phyloP scores from a whole-genome alignment of 176 grass and related monocot genomes.

The Bolboschoenus planiculmis region DNA sequence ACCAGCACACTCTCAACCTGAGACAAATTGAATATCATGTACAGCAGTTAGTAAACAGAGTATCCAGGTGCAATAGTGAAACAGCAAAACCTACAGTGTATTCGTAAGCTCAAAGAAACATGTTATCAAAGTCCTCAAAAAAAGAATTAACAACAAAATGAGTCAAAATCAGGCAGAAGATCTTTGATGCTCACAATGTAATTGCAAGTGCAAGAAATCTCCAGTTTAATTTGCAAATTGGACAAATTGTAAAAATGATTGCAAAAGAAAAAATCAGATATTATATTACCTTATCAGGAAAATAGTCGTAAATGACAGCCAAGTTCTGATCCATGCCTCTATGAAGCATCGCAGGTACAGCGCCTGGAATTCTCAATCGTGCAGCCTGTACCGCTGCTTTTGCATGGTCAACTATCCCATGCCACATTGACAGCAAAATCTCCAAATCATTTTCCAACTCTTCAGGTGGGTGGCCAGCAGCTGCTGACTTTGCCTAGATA shows the following conservation, averaged over 20 bases:
- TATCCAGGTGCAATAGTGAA: neutral
- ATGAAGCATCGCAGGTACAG: constrained; percentile 82
- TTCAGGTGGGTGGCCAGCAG: constrained; percentile 64
- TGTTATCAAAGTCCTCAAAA: neutral
- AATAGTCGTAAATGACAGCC: constrained; percentile 86
- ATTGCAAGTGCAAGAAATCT: neutral
- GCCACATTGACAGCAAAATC: constrained; percentile 74
- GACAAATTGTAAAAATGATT: neutral
- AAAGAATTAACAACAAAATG: neutral
- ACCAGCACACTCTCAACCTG: constrained; percentile 82
- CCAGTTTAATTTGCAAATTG: neutral
- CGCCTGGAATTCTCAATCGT: constrained; percentile 61
- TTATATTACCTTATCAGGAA: constrained; percentile 79
- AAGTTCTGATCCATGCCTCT: constrained; percentile 68
- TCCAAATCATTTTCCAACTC: constrained; percentile 91
- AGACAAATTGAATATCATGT: constrained; percentile 26
- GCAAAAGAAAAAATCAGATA: constrained; percentile 15
- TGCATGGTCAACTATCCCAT: constrained; percentile 77
- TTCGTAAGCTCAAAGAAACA: neutral
- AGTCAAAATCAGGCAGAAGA: neutral
- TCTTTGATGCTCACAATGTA: too few relatives aligned
- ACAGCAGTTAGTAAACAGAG: constrained; percentile 7
- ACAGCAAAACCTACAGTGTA: neutral
- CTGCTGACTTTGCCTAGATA: constrained; percentile 41
- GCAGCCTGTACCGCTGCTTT: constrained; percentile 72